These are phyloP conservation scores for Ceratocystis harringtonii DNA, from an alignment of 2,329 filamentous ascomycete species.

Conservation along the genomic window DNA sequence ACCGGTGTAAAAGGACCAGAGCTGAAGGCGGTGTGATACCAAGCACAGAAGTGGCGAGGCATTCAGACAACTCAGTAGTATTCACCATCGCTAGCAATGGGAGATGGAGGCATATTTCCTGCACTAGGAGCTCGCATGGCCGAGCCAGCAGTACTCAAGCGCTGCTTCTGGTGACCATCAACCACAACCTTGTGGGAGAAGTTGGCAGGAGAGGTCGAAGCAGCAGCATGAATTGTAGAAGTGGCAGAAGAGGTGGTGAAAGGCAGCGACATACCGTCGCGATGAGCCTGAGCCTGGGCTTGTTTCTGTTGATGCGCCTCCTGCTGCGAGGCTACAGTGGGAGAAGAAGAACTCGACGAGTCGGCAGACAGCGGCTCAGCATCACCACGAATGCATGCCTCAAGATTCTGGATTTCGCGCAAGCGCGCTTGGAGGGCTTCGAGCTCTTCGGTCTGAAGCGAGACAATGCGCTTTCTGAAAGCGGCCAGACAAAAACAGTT, in stretches of 20 bases:
- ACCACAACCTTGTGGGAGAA: conserved; percentile 21
- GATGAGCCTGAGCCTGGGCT: conserved; percentile 18
- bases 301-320: conserved; percentile 18
- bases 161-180: conserved; percentile 25
- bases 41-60: not conserved
- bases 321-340: conserved; percentile 10
- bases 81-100: conserved; percentile 49
- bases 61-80: conserved; percentile 26
- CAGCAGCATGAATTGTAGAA: conserved; percentile 16
- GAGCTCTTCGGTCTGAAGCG: conserved; percentile 60
- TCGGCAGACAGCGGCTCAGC: conserved; percentile 6
- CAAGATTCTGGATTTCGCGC: conserved; percentile 71
- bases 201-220: conserved; percentile 18
- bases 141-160: conserved; percentile 38
- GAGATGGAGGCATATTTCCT: conserved; percentile 45
- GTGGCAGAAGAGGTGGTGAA: conserved; percentile 16
- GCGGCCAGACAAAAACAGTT: conserved; percentile 3
- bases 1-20: not conserved
- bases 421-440: conserved; percentile 73
- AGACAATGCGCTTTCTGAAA: conserved; percentile 62
- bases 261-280: conserved; percentile 15
- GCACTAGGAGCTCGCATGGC: conserved; percentile 37
- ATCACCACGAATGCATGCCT: conserved; percentile 49
- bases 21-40: not conserved
- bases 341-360: conserved; percentile 11